Base-by-base conservation (phyloP, 768 basidiomycete species). In the Amanita fuliginea region DNA sequence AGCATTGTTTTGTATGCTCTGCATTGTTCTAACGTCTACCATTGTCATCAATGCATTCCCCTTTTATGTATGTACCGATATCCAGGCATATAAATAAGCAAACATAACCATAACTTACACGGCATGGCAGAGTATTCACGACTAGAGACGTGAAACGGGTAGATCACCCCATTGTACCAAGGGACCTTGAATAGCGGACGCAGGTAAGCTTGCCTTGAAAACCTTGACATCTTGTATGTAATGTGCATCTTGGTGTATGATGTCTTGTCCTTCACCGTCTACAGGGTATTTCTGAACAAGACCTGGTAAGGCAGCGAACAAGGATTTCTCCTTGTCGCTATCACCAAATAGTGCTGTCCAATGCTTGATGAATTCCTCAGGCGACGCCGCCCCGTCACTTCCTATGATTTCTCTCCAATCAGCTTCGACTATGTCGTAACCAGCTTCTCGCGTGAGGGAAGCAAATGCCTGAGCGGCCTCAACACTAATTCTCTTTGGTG, bases 161-260 rank as follows among this genome's bases (percentile, higher is more conserved):
- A 86, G 67, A 66, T 89, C 87, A 30, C 76, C 77, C 85, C 85
- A 89, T 45, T 79, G 66, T 1, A 81, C 81, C 55, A 91, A 67
- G 2, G 89, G 81, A 34, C 71, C 71, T n/a, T 85, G 76, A 53
- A 74, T 73, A 22, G 72, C 70, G 3, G 83, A 75, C 14, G 72
- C 63, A 36, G 62, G 59, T 45, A 94, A 64, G 7, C 70, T 62
- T 24, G 73, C 71, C 63, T 78, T 89, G 72, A 92, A 92, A 22
- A 63, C 65, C 51, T 75, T 68, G 28, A 80, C 60, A 58, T 91
- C 83, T 51, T 82, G 63, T 48, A 95, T 77, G 55, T 75, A 76
- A 7, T 75, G 75, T 5, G 77, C 83, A 24, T 71, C 72, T 4
- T 66, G 65, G 47, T 68, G 65, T 26, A 72, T 59, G 18, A 57